Evolutionary conservation across 2,329 filamentous ascomycete species (phyloP), one percentile per base, ranked within the genome.

Genomic region (Calonectria leucothoes): DNA sequence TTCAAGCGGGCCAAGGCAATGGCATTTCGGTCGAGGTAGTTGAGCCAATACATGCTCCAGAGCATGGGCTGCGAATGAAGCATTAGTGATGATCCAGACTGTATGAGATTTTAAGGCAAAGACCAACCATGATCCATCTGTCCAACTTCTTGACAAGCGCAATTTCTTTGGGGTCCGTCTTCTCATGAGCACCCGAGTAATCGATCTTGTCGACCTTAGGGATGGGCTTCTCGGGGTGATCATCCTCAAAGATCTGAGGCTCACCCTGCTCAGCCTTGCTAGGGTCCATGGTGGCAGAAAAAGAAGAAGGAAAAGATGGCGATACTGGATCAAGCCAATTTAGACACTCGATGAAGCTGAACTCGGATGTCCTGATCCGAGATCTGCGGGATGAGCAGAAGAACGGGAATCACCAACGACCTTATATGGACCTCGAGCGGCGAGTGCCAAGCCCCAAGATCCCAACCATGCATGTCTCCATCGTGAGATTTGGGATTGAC

Each of bases 1-100:
- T 83, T 83, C 20, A 84, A 73, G 1, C 81, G 78, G 4, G 87
- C 87, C 29, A 87, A 82, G 0, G 86, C 85, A 71, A 89, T 88
- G 55, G 86, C 86, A 66, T 88, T 88, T 2, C 86, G 83, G 45
- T 88, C 87, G 39, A 87, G 79, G 63, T 86, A 86, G 51, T 85
- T 87, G 31, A 86, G 79, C 77, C 84, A 87, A 75, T 87, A 87
- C 80, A 84, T 81, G 71, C 75, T 68, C 82, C 83, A 84, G 0
- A 84, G 74, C 66, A 83, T 84, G 0, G 82, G 82, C 65, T 67
- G 35, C 31, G 10, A 6, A 42, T 5, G 8, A 5, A 10, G 31
- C 42, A 12, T 45, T 3, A 33, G 64, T 51, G 4, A 37, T 35
- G 4, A 31, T 17, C 5, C 37, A 48, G 27, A 15, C 14, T 29